phyloP scores from a whole-genome alignment of 1,284 basidiomycete genomes.

The Apiotrichum montevideense region DNA sequence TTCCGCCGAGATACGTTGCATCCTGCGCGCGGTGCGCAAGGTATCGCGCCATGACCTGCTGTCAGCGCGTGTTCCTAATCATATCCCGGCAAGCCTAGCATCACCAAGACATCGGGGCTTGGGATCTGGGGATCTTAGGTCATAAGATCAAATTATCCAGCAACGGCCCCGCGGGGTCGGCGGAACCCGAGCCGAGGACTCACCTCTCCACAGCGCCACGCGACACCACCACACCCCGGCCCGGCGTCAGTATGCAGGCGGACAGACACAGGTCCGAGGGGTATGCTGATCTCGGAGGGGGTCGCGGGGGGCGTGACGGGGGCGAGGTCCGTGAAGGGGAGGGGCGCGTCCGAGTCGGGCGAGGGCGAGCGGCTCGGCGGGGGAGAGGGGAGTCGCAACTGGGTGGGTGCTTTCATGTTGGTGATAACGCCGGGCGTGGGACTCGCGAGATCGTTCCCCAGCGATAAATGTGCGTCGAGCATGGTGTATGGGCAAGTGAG shows the following conservation, averaged over 20 bases:
- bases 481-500: too few relatives aligned
- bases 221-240: conserved; percentile 82
- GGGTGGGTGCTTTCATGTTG: too few relatives aligned
- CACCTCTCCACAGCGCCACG: conserved; percentile 90
- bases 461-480: too few relatives aligned
- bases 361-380: conserved; percentile 10
- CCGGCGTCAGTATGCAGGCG: conserved; percentile 60
- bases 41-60: conserved; percentile 70
- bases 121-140: too few relatives aligned
- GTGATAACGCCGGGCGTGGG: too few relatives aligned
- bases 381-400: background rate
- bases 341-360: conserved; percentile 23
- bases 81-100: too few relatives aligned
- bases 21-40: conserved; percentile 53
- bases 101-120: too few relatives aligned
- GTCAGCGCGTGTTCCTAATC: background rate
- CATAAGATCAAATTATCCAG: too few relatives aligned
- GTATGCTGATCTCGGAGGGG: conserved; percentile 28
- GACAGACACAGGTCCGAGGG: conserved; percentile 29
- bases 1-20: conserved; percentile 50
- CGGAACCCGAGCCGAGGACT: conserved; percentile 17
- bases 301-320: conserved; percentile 30
- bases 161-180: too few relatives aligned
- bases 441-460: too few relatives aligned
- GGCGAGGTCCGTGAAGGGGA: conserved; percentile 32